phyloP scores from a whole-genome alignment of 176 grass and related monocot species.

The Urochloa ruziziensis region DNA sequence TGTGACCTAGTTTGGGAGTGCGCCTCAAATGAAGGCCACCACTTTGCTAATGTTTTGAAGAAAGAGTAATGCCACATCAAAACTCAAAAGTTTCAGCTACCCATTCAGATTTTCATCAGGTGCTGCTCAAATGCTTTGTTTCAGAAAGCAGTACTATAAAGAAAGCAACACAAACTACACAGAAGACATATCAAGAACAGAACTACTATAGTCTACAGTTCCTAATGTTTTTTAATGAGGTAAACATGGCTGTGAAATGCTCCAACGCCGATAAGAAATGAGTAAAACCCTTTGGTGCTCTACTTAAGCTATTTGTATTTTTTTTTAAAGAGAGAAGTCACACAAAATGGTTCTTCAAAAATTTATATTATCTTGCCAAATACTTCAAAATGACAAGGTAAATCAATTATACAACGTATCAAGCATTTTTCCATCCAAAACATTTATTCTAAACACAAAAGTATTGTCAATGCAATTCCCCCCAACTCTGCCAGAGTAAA shows the following conservation, averaged over 20 bases:
- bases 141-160: background rate
- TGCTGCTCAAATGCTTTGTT: background rate
- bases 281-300: background rate
- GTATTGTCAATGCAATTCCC: background rate
- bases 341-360: background rate
- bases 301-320: background rate
- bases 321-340: background rate
- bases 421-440: background rate
- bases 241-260: background rate
- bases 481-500: background rate
- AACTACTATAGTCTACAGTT: background rate
- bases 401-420: background rate
- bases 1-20: background rate
- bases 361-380: background rate
- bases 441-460: background rate
- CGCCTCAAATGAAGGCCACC: background rate
- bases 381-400: background rate
- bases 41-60: background rate
- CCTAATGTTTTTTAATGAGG: background rate
- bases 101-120: background rate
- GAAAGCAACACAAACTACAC: background rate
- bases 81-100: background rate
- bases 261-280: background rate
- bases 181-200: background rate
- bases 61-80: background rate